Conservation (phyloP, 2,329 filamentous ascomycete species). For the Didymosphaeria variabile region DNA sequence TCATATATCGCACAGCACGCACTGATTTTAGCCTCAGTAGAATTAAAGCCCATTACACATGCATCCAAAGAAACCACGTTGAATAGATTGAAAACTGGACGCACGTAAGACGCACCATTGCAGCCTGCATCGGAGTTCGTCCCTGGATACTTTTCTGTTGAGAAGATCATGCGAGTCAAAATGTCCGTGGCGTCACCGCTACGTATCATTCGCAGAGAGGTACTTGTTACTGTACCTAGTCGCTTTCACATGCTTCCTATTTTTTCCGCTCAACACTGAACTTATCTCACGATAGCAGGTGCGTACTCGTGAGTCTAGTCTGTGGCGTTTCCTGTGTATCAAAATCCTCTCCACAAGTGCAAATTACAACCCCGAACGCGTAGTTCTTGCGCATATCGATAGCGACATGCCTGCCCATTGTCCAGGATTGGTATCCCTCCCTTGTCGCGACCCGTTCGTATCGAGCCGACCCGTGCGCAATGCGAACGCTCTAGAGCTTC, state of each 20-base stretch:
- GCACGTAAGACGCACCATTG: not conserved
- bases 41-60: not conserved
- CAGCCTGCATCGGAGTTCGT: not conserved
- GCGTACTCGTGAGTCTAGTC: not conserved
- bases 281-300: not conserved
- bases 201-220: not conserved
- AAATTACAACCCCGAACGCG: not conserved
- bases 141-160: not conserved
- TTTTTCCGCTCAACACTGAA: no score
- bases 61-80: not conserved
- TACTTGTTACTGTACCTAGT: not conserved
- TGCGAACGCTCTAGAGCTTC: constrained; percentile 9
- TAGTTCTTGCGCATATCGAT: not conserved
- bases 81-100: not conserved
- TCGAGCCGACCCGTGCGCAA: not conserved
- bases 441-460: not conserved
- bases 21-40: not conserved
- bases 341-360: not conserved
- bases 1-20: not conserved
- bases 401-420: not conserved
- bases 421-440: not conserved
- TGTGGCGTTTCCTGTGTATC: no score
- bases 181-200: constrained; percentile 4
- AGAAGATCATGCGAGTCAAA: not conserved
- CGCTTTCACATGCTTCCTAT: constrained; percentile 1